Conservation (phyloP, 345 rosid genomes). For the Raphanus sativus region DNA sequence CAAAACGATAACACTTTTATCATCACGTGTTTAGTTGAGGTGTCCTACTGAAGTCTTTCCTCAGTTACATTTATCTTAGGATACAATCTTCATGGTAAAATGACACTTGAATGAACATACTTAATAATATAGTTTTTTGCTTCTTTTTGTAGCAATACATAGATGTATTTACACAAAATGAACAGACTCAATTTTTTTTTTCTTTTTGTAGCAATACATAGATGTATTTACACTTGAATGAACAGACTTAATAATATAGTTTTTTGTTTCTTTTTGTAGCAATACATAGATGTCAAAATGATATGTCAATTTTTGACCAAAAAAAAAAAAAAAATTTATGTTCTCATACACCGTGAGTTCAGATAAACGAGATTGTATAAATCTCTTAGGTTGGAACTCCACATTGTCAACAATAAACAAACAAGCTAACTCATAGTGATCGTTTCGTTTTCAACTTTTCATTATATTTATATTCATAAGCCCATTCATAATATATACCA, state of each 20-base stretch:
- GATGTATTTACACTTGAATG: background rate
- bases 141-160: background rate
- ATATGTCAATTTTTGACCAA: background rate
- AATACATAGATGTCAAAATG: background rate
- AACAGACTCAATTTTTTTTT: too few relatives aligned
- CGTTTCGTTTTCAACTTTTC: background rate
- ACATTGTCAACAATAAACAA: background rate
- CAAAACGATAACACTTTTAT: slow-evolving; percentile 3
- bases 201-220: too few relatives aligned
- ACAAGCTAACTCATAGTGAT: background rate
- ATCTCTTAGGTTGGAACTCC: background rate
- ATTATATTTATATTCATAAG: background rate
- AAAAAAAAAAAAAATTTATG: too few relatives aligned
- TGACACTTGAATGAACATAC: background rate
- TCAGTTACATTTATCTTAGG: background rate
- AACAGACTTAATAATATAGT: background rate
- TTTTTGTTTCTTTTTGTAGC: background rate
- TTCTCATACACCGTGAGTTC: background rate
- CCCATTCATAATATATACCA: background rate
- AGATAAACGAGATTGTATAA: background rate
- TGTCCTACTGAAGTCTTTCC: background rate
- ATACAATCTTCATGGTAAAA: background rate
- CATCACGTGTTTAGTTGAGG: slow-evolving; percentile 6
- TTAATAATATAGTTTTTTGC: background rate
- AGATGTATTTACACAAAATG: background rate